Conservation (phyloP, 139 green algal species). For the Coccomyxa sp. region DNA sequence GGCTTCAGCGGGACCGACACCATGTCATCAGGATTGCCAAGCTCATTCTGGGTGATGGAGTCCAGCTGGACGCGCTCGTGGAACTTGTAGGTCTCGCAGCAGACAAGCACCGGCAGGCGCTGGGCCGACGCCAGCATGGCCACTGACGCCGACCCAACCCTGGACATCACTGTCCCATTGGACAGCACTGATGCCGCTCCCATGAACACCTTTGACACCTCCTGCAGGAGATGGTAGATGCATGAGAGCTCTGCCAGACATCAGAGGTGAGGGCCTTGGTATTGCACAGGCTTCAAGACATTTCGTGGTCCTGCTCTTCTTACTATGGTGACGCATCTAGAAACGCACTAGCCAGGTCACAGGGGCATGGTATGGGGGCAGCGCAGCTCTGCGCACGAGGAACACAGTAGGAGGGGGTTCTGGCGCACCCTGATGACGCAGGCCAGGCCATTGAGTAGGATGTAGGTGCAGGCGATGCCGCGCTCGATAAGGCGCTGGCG, state of each 20-base stretch:
- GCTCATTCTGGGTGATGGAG: slow-evolving; percentile 93
- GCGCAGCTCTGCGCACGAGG: no score
- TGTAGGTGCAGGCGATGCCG: slow-evolving; percentile 78
- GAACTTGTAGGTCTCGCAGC: slow-evolving; percentile 97
- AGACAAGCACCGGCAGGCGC: slow-evolving; percentile 86
- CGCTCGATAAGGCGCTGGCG: slow-evolving; percentile 50
- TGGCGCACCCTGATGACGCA: slow-evolving; percentile 58
- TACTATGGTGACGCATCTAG: no score
- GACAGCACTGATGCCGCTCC: slow-evolving; percentile 85
- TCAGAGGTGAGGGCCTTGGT: no score
- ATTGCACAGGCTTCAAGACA: no score
- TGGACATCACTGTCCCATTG: slow-evolving; percentile 86
- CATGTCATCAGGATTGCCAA: slow-evolving; percentile 76
- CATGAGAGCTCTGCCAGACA: no score
- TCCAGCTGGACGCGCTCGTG: slow-evolving; percentile 75
- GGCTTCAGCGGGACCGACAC: slow-evolving; percentile 27
- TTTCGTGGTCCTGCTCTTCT: no score
- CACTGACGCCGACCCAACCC: slow-evolving; percentile 79
- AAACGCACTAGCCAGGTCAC: no score
- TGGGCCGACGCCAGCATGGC: slow-evolving; percentile 68
- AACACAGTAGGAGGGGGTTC: neutral
- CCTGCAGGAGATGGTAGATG: neutral
- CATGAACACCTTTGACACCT: slow-evolving; percentile 66
- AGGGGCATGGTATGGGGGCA: no score
- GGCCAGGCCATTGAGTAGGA: slow-evolving; percentile 64